These are phyloP conservation scores for Ophiocordyceps robertsii DNA, from an alignment of 2,329 filamentous ascomycete genomes.

Conservation along the genomic window DNA sequence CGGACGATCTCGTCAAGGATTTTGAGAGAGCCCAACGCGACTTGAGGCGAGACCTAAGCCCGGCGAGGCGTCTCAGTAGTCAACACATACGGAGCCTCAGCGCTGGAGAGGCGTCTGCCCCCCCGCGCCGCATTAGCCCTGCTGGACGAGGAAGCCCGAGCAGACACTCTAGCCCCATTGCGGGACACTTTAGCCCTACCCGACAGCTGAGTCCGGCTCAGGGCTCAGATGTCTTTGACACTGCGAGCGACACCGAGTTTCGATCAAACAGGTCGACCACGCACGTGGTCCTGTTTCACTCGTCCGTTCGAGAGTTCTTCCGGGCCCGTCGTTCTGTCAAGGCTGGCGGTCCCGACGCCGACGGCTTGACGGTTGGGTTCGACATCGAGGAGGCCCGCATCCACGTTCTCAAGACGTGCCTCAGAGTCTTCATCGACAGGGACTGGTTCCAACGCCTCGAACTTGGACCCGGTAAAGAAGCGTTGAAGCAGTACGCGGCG, in stretches of 20 bases:
- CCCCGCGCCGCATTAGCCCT: constrained; percentile 4
- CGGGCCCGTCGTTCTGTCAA: constrained; percentile 16
- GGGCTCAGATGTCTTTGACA: constrained; percentile 17
- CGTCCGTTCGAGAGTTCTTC: constrained; percentile 25
- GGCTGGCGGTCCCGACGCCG: constrained; percentile 2
- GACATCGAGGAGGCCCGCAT: constrained; percentile 18
- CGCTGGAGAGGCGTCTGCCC: constrained; percentile 2
- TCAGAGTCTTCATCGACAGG: constrained; percentile 24
- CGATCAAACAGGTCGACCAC: constrained; percentile 28
- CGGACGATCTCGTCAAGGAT: constrained; percentile 26
- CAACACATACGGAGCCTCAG: constrained; percentile 3
- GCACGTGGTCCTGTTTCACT: constrained; percentile 25
- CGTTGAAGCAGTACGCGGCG: constrained; percentile 25
- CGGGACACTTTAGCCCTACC: constrained; percentile 7
- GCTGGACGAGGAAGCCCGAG: constrained; percentile 1
- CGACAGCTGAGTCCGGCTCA: constrained; percentile 12
- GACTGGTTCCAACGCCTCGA: constrained; percentile 14
- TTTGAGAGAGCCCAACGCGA: constrained; percentile 18
- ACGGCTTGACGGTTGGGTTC: constrained; percentile 17
- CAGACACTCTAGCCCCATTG: constrained; percentile 11
- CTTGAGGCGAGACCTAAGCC: constrained; percentile 9
- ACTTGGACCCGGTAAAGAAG: constrained; percentile 13
- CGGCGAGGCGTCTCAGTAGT: constrained; percentile 3
- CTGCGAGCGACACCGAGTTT: constrained; percentile 22
- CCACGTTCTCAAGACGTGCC: constrained; percentile 23